Evolutionary conservation across 2,329 filamentous ascomycete species (phyloP).

Genomic region (Penicillium polonicum): DNA sequence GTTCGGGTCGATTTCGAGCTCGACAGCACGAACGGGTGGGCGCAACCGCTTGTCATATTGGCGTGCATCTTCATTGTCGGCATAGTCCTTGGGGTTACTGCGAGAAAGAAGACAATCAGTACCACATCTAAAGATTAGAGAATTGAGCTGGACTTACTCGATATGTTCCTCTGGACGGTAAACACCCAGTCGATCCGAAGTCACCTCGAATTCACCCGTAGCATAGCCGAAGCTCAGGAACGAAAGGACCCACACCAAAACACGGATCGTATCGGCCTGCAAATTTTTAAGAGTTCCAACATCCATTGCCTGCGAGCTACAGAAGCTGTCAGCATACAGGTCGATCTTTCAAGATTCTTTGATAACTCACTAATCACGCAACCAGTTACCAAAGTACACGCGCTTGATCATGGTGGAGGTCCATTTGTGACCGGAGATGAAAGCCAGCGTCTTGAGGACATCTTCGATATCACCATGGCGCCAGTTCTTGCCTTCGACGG

Average conservation of each 20-base stretch:
- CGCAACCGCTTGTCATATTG: slow-evolving; percentile 74
- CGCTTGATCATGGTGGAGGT: slow-evolving; percentile 73
- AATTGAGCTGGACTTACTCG: slow-evolving; percentile 36
- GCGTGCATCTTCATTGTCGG: slow-evolving; percentile 80
- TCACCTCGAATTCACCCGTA: slow-evolving; percentile 83
- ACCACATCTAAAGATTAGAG: background rate
- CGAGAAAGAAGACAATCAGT: slow-evolving; percentile 47
- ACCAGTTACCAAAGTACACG: slow-evolving; percentile 84
- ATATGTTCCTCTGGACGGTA: slow-evolving; percentile 70
- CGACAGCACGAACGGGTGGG: slow-evolving; percentile 68
- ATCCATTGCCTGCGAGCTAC: slow-evolving; percentile 71
- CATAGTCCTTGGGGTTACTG: slow-evolving; percentile 79
- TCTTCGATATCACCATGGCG: slow-evolving; percentile 72
- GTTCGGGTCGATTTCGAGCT: slow-evolving; percentile 69
- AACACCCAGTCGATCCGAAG: slow-evolving; percentile 72
- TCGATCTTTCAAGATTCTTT: background rate
- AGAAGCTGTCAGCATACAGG: slow-evolving; percentile 6
- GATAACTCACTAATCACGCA: slow-evolving; percentile 65
- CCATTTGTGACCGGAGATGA: slow-evolving; percentile 81
- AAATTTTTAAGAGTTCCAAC: slow-evolving; percentile 76
- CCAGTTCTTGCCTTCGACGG: slow-evolving; percentile 53
- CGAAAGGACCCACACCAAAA: slow-evolving; percentile 77
- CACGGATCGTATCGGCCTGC: slow-evolving; percentile 73
- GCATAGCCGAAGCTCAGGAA: slow-evolving; percentile 82
- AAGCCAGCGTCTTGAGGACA: slow-evolving; percentile 73